phyloP scores from a whole-genome alignment of 345 rosid genomes.

The Brassica rapa region DNA sequence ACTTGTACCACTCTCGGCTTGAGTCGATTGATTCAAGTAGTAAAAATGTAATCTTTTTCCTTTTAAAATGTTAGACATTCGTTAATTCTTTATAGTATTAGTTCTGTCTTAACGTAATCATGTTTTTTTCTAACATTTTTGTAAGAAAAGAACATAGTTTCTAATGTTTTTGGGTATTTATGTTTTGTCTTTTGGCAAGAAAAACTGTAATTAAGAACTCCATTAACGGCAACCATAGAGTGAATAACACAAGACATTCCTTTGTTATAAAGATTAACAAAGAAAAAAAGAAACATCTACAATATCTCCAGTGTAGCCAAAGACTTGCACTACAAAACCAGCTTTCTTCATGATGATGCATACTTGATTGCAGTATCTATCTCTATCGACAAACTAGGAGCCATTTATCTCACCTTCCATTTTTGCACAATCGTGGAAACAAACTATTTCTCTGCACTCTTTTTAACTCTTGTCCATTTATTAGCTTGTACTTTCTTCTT shows the following conservation, averaged over 20 bases:
- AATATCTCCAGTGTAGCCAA: slow-evolving; percentile 4
- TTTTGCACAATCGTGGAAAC: slow-evolving; percentile 10
- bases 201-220: not conserved
- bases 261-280: not conserved
- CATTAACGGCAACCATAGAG: not conserved
- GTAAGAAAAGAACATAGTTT: not conserved
- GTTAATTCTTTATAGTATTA: not conserved
- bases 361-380: not conserved
- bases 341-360: not conserved
- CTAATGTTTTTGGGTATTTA: not conserved
- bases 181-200: not conserved
- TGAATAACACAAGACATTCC: not conserved
- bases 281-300: not conserved
- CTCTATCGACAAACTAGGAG: not conserved
- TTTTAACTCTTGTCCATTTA: slow-evolving; percentile 15
- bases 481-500: slow-evolving; percentile 47
- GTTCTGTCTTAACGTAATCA: not conserved
- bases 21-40: not conserved
- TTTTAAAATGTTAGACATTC: not conserved
- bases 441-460: slow-evolving; percentile 1
- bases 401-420: not conserved
- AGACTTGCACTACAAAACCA: not conserved
- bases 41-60: not conserved
- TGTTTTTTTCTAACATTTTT: not conserved
- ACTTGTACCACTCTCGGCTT: not conserved